Percentiles rank a stretch among this genome's conserved stretches.
These are phyloP conservation scores for Aspergillus sp. DNA, from an alignment of 2,329 filamentous ascomycete genomes.

Conservation along the genomic window DNA sequence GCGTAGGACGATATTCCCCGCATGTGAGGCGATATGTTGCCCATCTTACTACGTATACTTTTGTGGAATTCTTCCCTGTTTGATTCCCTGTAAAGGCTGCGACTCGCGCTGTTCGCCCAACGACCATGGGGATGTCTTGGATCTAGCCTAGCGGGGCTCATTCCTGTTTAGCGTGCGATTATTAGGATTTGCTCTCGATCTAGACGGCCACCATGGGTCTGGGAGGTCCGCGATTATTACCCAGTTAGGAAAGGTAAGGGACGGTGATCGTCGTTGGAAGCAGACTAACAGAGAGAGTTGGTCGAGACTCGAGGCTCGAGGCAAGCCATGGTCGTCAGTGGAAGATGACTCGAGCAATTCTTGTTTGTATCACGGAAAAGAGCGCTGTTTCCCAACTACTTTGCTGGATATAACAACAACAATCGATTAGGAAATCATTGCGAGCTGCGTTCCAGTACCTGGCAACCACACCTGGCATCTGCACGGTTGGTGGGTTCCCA, in stretches of 20 bases:
- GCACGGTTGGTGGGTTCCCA: not conserved
- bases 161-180: conserved; percentile 11
- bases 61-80: conserved; percentile 3
- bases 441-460: conserved; percentile 8
- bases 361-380: not conserved
- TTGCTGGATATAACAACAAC: conserved; percentile 12
- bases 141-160: conserved; percentile 10
- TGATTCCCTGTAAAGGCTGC: not conserved
- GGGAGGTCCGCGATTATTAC: not conserved
- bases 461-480: not conserved
- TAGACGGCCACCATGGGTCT: not conserved
- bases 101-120: conserved; percentile 8
- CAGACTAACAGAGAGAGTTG: conserved; percentile 8
- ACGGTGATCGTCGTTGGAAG: conserved; percentile 6
- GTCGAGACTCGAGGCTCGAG: not conserved
- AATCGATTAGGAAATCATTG: conserved; percentile 15
- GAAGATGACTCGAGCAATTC: conserved; percentile 10
- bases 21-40: conserved; percentile 20
- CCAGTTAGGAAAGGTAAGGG: conserved; percentile 5
- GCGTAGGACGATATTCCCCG: conserved; percentile 12
- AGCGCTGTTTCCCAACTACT: not conserved
- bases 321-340: conserved; percentile 9
- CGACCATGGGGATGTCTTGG: conserved; percentile 4
- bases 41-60: not conserved
- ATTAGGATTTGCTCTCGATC: conserved; percentile 7